Conservation (phyloP, 768 basidiomycete genomes). For the Agaricus subrufescens region DNA sequence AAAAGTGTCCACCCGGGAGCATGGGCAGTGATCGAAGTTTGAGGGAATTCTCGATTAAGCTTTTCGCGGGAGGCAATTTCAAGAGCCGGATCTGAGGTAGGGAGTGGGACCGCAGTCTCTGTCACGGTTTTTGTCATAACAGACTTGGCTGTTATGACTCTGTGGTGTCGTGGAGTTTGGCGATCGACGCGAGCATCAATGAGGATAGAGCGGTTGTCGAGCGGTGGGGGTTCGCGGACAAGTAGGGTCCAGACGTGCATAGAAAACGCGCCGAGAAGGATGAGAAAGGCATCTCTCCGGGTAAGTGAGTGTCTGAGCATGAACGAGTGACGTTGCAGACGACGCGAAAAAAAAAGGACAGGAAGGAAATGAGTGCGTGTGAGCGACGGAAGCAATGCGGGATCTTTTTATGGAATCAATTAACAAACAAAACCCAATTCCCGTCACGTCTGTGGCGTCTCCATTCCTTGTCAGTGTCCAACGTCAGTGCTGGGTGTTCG, state of each 20-base stretch:
- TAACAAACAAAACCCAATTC: too few species aligned
- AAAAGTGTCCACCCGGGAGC: constrained; percentile 86
- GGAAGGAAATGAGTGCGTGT: background rate
- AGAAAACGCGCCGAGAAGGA: constrained; percentile 51
- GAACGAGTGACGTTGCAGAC: background rate
- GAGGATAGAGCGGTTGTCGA: constrained; percentile 22
- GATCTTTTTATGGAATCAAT: background rate
- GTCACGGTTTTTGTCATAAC: background rate
- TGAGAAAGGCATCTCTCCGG: constrained; percentile 53
- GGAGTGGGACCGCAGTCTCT: background rate
- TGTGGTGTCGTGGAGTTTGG: background rate
- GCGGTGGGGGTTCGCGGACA: constrained; percentile 18
- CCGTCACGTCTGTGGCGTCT: too few species aligned
- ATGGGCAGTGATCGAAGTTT: constrained; percentile 56
- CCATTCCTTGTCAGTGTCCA: too few species aligned
- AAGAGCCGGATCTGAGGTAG: too few species aligned
- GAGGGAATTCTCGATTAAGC: constrained; percentile 31
- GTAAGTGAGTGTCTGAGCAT: constrained; percentile 39
- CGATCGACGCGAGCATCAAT: constrained; percentile 21
- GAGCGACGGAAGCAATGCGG: background rate
- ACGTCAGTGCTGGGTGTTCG: too few species aligned
- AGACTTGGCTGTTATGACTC: background rate
- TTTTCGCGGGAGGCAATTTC: constrained; percentile 10
- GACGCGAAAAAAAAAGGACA: background rate
- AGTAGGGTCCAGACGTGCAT: constrained; percentile 51